Evolutionary conservation across 768 basidiomycete genomes (phyloP).

Genomic region (Boletus rubroflammeus): DNA sequence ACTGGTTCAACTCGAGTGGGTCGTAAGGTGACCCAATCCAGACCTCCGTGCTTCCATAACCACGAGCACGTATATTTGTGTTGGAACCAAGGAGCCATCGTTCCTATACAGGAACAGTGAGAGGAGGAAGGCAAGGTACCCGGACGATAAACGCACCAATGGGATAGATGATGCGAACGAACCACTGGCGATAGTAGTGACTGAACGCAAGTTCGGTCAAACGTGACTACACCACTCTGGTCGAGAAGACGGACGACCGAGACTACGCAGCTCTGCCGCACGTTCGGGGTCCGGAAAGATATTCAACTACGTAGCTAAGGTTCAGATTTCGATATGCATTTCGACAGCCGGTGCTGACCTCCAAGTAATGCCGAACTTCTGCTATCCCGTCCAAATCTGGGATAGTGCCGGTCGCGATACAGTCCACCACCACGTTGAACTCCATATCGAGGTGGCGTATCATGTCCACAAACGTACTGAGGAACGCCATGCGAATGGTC

Average conservation of each 20-base stretch:
- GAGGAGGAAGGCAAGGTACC: neutral
- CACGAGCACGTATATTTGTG: neutral
- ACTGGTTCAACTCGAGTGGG: constrained; percentile 7
- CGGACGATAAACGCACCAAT: constrained; percentile 1
- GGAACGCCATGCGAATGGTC: constrained; percentile 2
- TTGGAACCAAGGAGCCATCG: constrained; percentile 13
- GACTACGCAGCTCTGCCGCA: constrained; percentile 7
- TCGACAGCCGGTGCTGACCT: neutral
- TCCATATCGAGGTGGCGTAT: constrained; percentile 7
- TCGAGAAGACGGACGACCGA: constrained; percentile 12
- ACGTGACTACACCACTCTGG: constrained; percentile 11
- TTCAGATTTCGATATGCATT: neutral
- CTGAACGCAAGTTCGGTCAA: constrained; percentile 13
- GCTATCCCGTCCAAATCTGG: constrained; percentile 4
- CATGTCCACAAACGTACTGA: constrained; percentile 11
- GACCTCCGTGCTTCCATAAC: constrained; percentile 7
- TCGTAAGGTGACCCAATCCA: constrained; percentile 6
- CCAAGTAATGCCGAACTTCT: constrained; percentile 2
- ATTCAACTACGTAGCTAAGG: neutral
- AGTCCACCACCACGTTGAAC: constrained; percentile 11
- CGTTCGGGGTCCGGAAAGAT: constrained; percentile 4
- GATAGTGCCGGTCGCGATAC: constrained; percentile 9
- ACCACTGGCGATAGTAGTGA: constrained; percentile 8
- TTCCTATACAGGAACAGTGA: constrained; percentile 2
- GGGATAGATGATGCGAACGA: constrained; percentile 10